Base-by-base conservation (phyloP, 768 basidiomycete species). In the Mycena rosella region DNA sequence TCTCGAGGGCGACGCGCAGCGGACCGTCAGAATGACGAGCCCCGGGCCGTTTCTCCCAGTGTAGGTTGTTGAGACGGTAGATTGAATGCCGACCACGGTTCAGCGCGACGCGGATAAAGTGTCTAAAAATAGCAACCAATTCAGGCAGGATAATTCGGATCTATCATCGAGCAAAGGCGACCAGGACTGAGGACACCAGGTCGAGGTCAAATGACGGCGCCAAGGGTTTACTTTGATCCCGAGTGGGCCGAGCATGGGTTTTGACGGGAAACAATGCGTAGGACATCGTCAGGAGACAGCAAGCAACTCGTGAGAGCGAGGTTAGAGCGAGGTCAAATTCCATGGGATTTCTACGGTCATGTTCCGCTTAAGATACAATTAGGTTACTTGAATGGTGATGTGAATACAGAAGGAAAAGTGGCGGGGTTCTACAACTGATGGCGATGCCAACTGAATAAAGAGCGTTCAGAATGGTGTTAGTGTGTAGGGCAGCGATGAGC, bases 381-480 rank as follows among this genome's bases (percentile, higher is more conserved):
- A 54, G 52, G 22, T 22, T 52, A 34, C 8, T 9, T 52, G 30
- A 34, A 36, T 57, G 48, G 27, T 34, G n/a, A 34, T 9, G 32
- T 51, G 27, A 59, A 47, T 30, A 47, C 17, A 45, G 45, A 36
- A 59, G 42, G 44, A 45, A 58, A 52, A 30, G 20, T 30, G 42
- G 40, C 42, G 22, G 47, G 27, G 52, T 51, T n/a, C n/a, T 61
- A 65, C 30, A 65, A 34, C 1, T 59, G 44, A 14, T 66, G 48
- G 42, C 64, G 68, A 10, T 49, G 58, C 68, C 63, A 70, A 22
- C 68, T 70, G 20, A 5, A 36, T 34, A 32, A 18, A 30, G 26
- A 18, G 20, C 15, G 10, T 29, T 65, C 17, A 49, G 49, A 44
- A 42, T n/a, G 1, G 32, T 2, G 10, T 15, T 1, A 22, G 20